phyloP scores from a whole-genome alignment of 768 basidiomycete species.

The Collybia sp. region DNA sequence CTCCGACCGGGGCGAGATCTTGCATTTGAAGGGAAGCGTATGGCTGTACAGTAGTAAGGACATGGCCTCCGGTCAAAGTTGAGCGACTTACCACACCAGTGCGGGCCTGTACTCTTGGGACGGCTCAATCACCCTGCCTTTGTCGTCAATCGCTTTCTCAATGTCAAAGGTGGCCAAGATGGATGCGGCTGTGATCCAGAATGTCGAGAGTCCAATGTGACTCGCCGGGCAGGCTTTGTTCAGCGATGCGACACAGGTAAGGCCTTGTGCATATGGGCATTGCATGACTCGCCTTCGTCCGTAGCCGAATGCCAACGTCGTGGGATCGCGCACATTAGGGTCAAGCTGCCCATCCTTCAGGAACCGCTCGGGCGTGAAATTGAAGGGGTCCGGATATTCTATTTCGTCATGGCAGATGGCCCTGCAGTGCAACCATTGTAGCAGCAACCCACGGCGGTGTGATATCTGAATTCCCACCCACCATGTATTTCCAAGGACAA shows the following conservation, averaged over 20 bases:
- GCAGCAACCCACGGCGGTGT: slow-evolving; percentile 22
- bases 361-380: slow-evolving; percentile 25
- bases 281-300: slow-evolving; percentile 15
- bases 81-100: slow-evolving; percentile 2
- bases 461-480: too few relatives aligned
- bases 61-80: too few relatives aligned
- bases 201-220: background rate
- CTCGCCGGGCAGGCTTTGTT: slow-evolving; percentile 2
- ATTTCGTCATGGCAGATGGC: slow-evolving; percentile 28
- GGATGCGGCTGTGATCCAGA: slow-evolving; percentile 5
- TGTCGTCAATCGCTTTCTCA: slow-evolving; percentile 1
- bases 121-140: slow-evolving; percentile 2
- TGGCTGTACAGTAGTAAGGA: too few relatives aligned
- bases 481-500: too few relatives aligned
- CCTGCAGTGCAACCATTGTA: slow-evolving; percentile 18
- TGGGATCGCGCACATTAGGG: slow-evolving; percentile 8
- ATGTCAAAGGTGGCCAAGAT: slow-evolving; percentile 3
- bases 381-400: slow-evolving; percentile 23
- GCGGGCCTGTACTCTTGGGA: slow-evolving; percentile 6
- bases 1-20: too few relatives aligned
- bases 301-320: slow-evolving; percentile 14
- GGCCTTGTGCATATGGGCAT: too few relatives aligned
- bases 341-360: slow-evolving; percentile 15
- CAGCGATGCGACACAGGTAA: too few relatives aligned
- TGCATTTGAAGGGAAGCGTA: too few relatives aligned